Base-by-base conservation (phyloP, 23 red algal genomes). In the Gracilaria vermiculophylla region DNA sequence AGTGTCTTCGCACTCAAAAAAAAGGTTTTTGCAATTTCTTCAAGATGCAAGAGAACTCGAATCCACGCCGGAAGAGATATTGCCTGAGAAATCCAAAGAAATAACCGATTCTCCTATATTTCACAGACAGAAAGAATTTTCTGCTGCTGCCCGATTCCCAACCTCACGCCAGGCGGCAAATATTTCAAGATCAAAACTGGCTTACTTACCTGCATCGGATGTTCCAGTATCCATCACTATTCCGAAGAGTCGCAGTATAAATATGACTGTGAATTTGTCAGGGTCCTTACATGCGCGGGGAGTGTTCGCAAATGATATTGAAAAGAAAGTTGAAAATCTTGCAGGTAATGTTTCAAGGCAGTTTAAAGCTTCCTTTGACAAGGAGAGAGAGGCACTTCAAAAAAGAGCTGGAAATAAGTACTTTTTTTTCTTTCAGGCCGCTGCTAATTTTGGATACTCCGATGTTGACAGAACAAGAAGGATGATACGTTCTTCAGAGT, bases 401-500 rank as follows among this genome's bases (percentile, higher is more conserved):
- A 27, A 34, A 35, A 78, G 73, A 35, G 73, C 73, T 5, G 47
- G 44, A 9, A 44, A 56, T 51, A 37, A 27, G 21, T 78, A 53
- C 44, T 78, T 78, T 27, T 35, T 34, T 35, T 78, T 78, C 41
- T 78, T 78, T 27, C 73, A 78, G 41, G 73, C 73, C 28, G 73
- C 73, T 10, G 40, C 40, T 2, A 51, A 78, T 35, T 78, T 53
- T 78, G 73, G 73, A 28, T 78, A 50, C 31, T 20, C 73, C 7
- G 31, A 56, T 17, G 31, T 25, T 20, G 1, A 8, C 10, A 13
- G 20, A 1, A 78, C 73, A 16, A 51, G 51, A 78, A 20, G n/a
- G 20, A 11, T 51, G 13, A 2, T 78, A 2, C 36, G 53, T 1
- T 36, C 73, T 5, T 0, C 1, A 14, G 73, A 78, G 13, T 78